Percentiles rank a stretch among this genome's conserved stretches.
Conservation (phyloP, 78 protist genomes). For the Cavenderia fasciculata region DNA sequence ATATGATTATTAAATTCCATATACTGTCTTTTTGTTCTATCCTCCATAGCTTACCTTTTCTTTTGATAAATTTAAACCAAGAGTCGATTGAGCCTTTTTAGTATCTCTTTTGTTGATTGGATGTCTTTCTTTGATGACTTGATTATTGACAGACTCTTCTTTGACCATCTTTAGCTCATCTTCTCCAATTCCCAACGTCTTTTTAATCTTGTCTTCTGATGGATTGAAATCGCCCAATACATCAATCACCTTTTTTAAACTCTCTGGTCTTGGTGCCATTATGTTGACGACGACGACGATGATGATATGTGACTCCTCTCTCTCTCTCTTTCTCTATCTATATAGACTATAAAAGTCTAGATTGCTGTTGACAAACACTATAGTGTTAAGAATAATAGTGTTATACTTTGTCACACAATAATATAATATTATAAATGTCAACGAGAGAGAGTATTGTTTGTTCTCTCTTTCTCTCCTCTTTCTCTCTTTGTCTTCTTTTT, state of each 20-base stretch:
- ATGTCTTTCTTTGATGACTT: constrained; percentile 40
- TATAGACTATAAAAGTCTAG: too few species aligned
- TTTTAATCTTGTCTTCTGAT: constrained; percentile 60
- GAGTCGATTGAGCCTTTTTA: constrained; percentile 51
- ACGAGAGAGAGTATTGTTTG: too few species aligned
- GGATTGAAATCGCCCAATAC: constrained; percentile 71
- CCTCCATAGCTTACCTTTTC: constrained; percentile 41
- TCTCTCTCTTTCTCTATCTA: too few species aligned
- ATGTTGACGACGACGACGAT: too few species aligned
- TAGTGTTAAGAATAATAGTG: too few species aligned
- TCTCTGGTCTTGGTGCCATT: constrained; percentile 77
- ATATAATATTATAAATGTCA: too few species aligned
- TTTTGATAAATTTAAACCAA: constrained; percentile 65
- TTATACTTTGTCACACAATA: too few species aligned
- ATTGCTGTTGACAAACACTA: too few species aligned
- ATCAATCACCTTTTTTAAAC: constrained; percentile 61
- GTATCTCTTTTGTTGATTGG: constrained; percentile 68
- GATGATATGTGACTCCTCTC: too few species aligned
- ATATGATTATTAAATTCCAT: background rate
- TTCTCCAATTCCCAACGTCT: constrained; percentile 59
- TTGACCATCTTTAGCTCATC: constrained; percentile 43
- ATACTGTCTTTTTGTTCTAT: too few species aligned
- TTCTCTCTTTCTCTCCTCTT: too few species aligned
- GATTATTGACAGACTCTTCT: constrained; percentile 17
- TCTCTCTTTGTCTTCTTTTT: too few species aligned